Percentiles rank a stretch among this genome's conserved stretches.
Conservation (phyloP, 495 filamentous ascomycete genomes). For the Sabuloglossum arenarium region DNA sequence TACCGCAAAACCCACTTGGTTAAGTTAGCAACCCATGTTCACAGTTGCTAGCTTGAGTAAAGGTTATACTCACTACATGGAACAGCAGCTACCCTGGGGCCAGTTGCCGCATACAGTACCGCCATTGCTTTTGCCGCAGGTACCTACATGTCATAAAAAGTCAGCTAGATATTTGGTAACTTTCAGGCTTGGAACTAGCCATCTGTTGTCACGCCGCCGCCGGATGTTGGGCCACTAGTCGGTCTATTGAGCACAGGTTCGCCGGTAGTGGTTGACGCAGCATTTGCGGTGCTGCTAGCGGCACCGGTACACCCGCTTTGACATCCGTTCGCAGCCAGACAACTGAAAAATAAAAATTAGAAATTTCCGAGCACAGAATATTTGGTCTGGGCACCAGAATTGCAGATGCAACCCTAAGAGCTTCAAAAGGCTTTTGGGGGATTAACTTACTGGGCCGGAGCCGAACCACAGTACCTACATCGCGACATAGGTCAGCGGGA, state of each 20-base stretch:
- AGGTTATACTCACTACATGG: constrained; percentile 20
- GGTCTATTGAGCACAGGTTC: constrained; percentile 19
- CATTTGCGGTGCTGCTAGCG: constrained; percentile 3
- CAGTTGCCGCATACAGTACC: constrained; percentile 27
- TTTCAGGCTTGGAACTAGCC: background rate
- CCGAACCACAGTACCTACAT: constrained; percentile 12
- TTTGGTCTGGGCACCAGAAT: no score
- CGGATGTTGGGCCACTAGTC: constrained; percentile 11
- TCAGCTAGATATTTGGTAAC: background rate
- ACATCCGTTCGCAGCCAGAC: constrained; percentile 13
- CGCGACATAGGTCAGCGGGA: background rate
- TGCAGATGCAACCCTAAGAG: no score
- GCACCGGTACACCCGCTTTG: constrained; percentile 15
- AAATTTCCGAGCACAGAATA: background rate
- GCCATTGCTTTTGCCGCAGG: constrained; percentile 24
- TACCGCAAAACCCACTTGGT: constrained; percentile 12
- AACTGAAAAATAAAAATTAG: constrained; percentile 1
- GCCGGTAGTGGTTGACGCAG: constrained; percentile 11
- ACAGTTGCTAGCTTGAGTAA: background rate
- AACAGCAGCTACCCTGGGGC: constrained; percentile 27
- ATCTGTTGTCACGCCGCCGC: constrained; percentile 19
- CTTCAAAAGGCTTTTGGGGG: background rate
- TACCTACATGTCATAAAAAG: constrained; percentile 11
- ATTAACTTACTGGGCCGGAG: constrained; percentile 9
- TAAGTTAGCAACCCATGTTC: background rate